Base-by-base conservation (phyloP, 331 rosid genomes). In the Quercus phellos region DNA sequence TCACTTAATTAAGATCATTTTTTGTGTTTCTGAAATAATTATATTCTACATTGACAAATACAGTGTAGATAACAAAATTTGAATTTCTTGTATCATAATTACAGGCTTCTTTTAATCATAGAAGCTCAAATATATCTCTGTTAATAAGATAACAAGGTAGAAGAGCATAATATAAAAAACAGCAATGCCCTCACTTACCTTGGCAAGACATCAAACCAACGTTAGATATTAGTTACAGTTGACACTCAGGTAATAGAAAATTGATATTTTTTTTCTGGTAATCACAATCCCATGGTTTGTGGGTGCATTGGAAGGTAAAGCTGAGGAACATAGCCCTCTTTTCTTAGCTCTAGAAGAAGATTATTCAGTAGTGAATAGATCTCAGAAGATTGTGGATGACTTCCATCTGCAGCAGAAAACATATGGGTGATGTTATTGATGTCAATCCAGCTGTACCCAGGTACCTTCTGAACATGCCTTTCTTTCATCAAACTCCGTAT, bases 401-500 rank as follows among this genome's bases (percentile, higher is more conserved):
- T 88, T 84, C 87, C 91, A 67, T 90, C 97, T 5, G 92, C 91
- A 38, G 97, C 95, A 79, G 88, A 89, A 80, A 94, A 92, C 88
- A 85, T 82, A 79, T 90, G 93, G 70, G 92, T 92, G 43, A 61
- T 78, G 74, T 84, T 88, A 74, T 89, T 89, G 76, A 87, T 87
- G 79, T 89, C 93, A 59, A 94, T 89, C 98, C 97, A 92, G 81
- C 97, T 92, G 72, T 88, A 90, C 43, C 96, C 93, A 14, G 93
- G 93, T 38, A 92, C 82, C 87, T 94, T 94, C 53, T 83, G 89
- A 77, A 92, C 91, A 70, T 92, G 90, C 70, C 89, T 87, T 79
- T 90, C 93, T 80, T 89, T 89, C 98, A 94, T 94, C 77, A 83
- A 76, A 83, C 87, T 80, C 5, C 98, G 82, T 63, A 94, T 80